Evolutionary conservation across 179 eudicot genomes (phyloP).

Genomic region (Vitellaria paradoxa): DNA sequence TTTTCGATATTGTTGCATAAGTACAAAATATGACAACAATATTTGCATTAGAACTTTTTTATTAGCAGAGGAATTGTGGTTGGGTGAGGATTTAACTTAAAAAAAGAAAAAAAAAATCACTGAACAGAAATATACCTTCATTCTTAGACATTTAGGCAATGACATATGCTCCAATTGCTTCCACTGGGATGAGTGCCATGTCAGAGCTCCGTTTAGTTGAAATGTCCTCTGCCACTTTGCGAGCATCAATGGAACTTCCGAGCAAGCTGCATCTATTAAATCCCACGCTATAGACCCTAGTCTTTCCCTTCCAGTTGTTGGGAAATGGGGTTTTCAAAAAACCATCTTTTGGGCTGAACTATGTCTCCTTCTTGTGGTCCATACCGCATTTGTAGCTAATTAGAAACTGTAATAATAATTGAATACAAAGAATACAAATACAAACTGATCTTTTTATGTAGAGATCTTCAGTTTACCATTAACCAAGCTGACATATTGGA

Average conservation of each 20-base stretch:
- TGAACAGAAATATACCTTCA: no score
- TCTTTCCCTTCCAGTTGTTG: slow-evolving; percentile 57
- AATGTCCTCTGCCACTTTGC: slow-evolving; percentile 54
- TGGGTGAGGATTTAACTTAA: no score
- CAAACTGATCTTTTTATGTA: no score
- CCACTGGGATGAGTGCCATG: neutral
- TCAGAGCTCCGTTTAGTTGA: slow-evolving; percentile 40
- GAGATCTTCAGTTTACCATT: slow-evolving; percentile 34
- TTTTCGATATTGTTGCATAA: no score
- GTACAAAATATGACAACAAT: no score
- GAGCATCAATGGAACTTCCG: slow-evolving; percentile 60
- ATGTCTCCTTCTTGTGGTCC: slow-evolving; percentile 33
- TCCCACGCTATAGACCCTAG: slow-evolving; percentile 58
- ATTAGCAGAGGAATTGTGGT: no score
- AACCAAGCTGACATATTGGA: slow-evolving; percentile 67
- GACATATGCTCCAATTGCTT: slow-evolving; percentile 19
- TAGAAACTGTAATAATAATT: neutral
- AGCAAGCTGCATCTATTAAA: slow-evolving; percentile 56
- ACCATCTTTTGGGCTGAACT: slow-evolving; percentile 45
- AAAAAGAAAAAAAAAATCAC: no score
- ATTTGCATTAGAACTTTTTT: no score
- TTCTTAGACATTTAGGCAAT: neutral
- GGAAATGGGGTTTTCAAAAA: slow-evolving; percentile 44
- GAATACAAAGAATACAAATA: neutral
- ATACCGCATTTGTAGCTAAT: neutral